Percentiles rank a stretch among this genome's conserved stretches.
Evolutionary conservation across 768 basidiomycete species (phyloP).

Genomic region (Symmetrospora coprosmae): DNA sequence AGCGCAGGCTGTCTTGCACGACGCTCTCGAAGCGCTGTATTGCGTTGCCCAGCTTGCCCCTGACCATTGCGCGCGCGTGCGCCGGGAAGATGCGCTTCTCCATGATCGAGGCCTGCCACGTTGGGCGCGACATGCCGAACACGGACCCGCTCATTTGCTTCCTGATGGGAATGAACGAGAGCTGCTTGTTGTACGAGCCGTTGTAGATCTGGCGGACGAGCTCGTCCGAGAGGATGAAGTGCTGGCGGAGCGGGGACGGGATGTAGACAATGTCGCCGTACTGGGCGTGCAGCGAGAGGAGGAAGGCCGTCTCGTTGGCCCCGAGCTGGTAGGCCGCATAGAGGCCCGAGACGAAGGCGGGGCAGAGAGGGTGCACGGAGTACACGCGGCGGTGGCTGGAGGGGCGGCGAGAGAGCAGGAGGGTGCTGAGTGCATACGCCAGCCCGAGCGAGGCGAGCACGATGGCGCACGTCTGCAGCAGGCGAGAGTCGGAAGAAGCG

Average conservation of each 20-base stretch:
- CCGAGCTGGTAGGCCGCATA: slow-evolving; percentile 25
- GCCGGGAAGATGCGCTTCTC: slow-evolving; percentile 20
- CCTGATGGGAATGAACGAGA: slow-evolving; percentile 27
- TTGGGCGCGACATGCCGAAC: slow-evolving; percentile 14
- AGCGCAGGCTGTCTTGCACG: too few species aligned
- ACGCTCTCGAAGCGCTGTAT: slow-evolving; percentile 17
- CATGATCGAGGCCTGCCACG: neutral
- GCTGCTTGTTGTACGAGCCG: neutral
- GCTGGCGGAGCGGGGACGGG: slow-evolving; percentile 26
- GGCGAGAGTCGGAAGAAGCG: too few species aligned
- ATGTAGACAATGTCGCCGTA: slow-evolving; percentile 17
- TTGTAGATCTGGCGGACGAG: slow-evolving; percentile 20
- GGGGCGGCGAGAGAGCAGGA: too few species aligned
- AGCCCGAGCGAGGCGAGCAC: too few species aligned
- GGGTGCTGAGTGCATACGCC: too few species aligned
- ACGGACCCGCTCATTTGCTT: slow-evolving; percentile 14
- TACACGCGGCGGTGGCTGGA: neutral
- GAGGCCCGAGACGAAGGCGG: slow-evolving; percentile 20
- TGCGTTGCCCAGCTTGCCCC: neutral
- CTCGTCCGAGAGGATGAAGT: slow-evolving; percentile 13
- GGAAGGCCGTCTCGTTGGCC: slow-evolving; percentile 24
- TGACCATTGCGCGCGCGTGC: slow-evolving; percentile 19
- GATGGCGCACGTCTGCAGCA: too few species aligned
- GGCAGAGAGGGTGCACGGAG: slow-evolving; percentile 4
- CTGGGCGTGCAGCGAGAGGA: neutral